Evolutionary conservation across 371 early-diverging fungal genomes (phyloP), one percentile per base, ranked within the genome.

Genomic region (Rhizopus arrhizus): DNA sequence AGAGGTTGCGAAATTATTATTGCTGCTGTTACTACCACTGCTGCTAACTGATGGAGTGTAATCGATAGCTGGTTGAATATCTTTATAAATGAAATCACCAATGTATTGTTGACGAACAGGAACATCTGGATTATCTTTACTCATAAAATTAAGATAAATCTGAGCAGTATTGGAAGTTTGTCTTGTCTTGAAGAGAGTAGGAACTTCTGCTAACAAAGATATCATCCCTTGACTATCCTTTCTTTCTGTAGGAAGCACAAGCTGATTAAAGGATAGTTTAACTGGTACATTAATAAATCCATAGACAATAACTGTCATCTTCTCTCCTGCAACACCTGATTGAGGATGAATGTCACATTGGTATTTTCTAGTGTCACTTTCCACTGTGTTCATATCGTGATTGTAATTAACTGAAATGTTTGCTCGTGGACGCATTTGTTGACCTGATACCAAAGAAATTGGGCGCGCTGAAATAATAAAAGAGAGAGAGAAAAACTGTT

Each of bases 361-460:
- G 29, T 9, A 48, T 8, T 22, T 15, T 4, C 48, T 48, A 43
- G 5, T 43, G 2, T 43, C n/a, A 13, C n/a, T 43, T n/a, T 43
- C 43, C 8, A 11, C 8, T 15, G 43, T n/a, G 13, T 43, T 43
- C 43, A 48, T 48, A 12, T 48, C 48, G 9, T 22, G 48, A 15
- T 48, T 48, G 31, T 29, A 22, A 29, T 29, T 48, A 29, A 28
- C 29, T 48, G 48, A 15, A 48, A 22, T 8, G 8, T 7, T 29
- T 7, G 9, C 31, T 29, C 48, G 48, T 22, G 48, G 48, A 29
- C 48, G 48, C 29, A 48, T 12, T 48, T 48, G 48, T 29, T 48
- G 48, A 8, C 48, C 48, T 10, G 48, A 48, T 28, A 48, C 48
- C 8, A 48, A 48, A 48, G 48, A 15, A 15, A 48, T 16, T 10